Evolutionary conservation across 331 rosid species (phyloP).

Genomic region (Spiraea crenata): DNA sequence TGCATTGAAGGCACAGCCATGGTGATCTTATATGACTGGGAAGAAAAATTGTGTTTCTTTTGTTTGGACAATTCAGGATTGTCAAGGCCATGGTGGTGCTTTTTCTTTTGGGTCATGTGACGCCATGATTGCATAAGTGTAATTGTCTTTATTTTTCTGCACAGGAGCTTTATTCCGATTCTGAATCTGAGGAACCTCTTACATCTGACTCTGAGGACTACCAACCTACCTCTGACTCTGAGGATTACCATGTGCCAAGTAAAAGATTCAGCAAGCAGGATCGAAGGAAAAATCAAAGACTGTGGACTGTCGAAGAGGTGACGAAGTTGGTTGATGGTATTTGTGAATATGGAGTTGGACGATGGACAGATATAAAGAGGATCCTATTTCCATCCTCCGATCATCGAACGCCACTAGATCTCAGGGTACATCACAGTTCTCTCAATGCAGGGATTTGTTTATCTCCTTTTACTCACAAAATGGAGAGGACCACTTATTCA

Average conservation of each 20-base stretch:
- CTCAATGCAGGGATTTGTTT: background rate
- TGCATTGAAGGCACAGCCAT: background rate
- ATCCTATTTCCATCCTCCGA: conserved; percentile 58
- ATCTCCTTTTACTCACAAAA: background rate
- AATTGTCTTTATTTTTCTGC: background rate
- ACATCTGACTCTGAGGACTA: conserved; percentile 24
- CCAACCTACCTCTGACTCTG: conserved; percentile 35
- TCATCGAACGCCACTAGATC: conserved; percentile 92
- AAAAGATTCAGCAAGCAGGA: conserved; percentile 53
- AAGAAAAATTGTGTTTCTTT: background rate
- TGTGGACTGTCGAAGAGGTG: conserved; percentile 88
- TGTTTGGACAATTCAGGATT: background rate
- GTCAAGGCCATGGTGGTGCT: background rate
- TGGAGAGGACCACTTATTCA: conserved; percentile 4
- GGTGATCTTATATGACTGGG: background rate
- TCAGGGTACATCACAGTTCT: conserved; percentile 58
- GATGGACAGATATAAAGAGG: conserved; percentile 87
- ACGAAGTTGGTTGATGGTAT: conserved; percentile 84
- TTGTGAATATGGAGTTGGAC: conserved; percentile 90
- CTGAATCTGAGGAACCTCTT: conserved; percentile 37
- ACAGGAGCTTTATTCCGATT: conserved; percentile 32
- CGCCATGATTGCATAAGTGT: background rate
- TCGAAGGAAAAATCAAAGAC: conserved; percentile 85
- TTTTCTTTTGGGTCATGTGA: background rate
- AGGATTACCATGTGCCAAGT: conserved; percentile 35